These are phyloP conservation scores for Phytophthora pluvialis DNA, from an alignment of 352 stramenopile genomes.

Conservation along the genomic window DNA sequence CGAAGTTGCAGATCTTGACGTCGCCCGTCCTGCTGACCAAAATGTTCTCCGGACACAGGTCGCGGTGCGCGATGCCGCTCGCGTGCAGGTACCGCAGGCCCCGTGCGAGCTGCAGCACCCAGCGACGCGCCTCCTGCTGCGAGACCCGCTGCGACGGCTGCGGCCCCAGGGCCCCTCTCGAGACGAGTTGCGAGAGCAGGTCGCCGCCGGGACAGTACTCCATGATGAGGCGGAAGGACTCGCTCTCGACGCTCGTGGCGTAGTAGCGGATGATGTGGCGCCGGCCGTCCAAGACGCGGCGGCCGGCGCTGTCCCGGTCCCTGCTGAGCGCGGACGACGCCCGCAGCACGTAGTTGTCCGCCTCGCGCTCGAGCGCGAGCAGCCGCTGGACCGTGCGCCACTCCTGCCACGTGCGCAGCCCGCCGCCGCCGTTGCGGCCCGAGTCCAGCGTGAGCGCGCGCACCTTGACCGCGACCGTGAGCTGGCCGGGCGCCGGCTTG, in stretches of 20 bases:
- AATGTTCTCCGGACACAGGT: constrained; percentile 68
- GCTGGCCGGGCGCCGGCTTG: constrained; percentile 11
- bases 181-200: constrained; percentile 50
- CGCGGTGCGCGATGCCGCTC: constrained; percentile 53
- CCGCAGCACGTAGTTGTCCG: constrained; percentile 16
- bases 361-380: constrained; percentile 33
- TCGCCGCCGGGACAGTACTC: constrained; percentile 64
- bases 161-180: constrained; percentile 17
- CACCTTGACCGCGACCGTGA: constrained; percentile 43
- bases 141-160: constrained; percentile 26
- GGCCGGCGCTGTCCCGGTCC: neutral
- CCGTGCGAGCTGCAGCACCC: constrained; percentile 49
- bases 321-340: constrained; percentile 11
- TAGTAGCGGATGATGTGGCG: constrained; percentile 56
- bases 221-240: constrained; percentile 61
- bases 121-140: constrained; percentile 47
- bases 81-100: constrained; percentile 53
- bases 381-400: constrained; percentile 47
- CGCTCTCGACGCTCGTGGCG: constrained; percentile 48
- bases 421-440: constrained; percentile 38
- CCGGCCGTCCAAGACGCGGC: constrained; percentile 36
- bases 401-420: constrained; percentile 45
- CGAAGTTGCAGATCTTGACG: constrained; percentile 71
- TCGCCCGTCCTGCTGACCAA: constrained; percentile 40
- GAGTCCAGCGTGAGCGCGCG: constrained; percentile 44